Percentiles rank a stretch among this genome's conserved stretches.
These are phyloP conservation scores for Endothia cerciana DNA, from an alignment of 2,329 filamentous ascomycete species.

Conservation along the genomic window DNA sequence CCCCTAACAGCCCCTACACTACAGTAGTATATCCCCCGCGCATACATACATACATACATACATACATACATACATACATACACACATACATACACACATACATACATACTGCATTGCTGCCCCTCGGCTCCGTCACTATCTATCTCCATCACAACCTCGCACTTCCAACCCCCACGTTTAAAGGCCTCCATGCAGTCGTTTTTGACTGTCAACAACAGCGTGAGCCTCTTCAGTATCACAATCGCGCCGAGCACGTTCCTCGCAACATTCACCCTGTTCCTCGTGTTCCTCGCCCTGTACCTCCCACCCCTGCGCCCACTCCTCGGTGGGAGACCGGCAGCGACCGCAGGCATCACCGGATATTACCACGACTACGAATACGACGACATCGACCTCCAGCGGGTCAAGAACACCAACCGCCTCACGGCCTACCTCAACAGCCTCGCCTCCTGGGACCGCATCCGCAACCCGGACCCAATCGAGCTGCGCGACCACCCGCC, in stretches of 20 bases:
- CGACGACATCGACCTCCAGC: background rate
- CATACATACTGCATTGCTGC: background rate
- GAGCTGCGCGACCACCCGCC: conserved; percentile 32
- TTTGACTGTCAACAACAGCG: conserved; percentile 64
- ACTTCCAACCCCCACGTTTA: background rate
- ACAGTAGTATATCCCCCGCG: background rate
- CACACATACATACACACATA: no score
- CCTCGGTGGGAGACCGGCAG: conserved; percentile 21
- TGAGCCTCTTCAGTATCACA: conserved; percentile 62
- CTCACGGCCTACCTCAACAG: conserved; percentile 21
- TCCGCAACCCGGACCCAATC: conserved; percentile 25
- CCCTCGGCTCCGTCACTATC: background rate
- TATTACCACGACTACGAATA: conserved; percentile 6
- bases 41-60: no score
- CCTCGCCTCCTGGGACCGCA: conserved; percentile 26
- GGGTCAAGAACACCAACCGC: conserved; percentile 6
- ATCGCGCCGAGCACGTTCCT: conserved; percentile 63
- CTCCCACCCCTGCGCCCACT: conserved; percentile 38
- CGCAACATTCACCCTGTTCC: conserved; percentile 51
- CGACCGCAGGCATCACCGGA: conserved; percentile 18
- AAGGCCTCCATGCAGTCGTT: conserved; percentile 57
- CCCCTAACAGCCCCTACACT: background rate
- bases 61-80: no score
- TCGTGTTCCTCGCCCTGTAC: conserved; percentile 57
- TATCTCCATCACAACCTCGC: background rate